A percentile compares a stretch with the other conserved stretches of the same genome.
These are phyloP conservation scores for Teratosphaeria pseudoeucalypti DNA, from an alignment of 2,329 filamentous ascomycete genomes.

Conservation along the genomic window DNA sequence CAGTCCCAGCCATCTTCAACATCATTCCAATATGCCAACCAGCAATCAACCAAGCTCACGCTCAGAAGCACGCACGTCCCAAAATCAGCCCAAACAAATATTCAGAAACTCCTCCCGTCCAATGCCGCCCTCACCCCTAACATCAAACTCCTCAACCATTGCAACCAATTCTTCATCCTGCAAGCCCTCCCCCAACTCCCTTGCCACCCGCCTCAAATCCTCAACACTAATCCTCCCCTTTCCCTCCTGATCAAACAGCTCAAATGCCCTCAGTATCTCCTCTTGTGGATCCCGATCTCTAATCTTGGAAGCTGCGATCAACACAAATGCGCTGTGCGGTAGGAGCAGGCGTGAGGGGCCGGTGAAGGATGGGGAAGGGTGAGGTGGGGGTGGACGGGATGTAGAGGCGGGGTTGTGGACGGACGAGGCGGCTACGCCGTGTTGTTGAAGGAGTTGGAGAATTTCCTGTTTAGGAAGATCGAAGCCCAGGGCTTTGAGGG, in stretches of 20 bases:
- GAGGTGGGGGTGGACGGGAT: constrained; percentile 1
- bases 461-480: constrained; percentile 80
- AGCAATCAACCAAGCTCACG: neutral
- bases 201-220: constrained; percentile 75
- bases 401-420: constrained; percentile 7
- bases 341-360: constrained; percentile 56
- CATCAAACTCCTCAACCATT: constrained; percentile 98
- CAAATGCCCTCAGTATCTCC: constrained; percentile 83
- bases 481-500: constrained; percentile 89
- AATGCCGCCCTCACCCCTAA: constrained; percentile 78
- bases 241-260: constrained; percentile 83
- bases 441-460: constrained; percentile 65
- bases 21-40: neutral
- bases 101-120: constrained; percentile 54
- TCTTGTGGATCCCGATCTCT: constrained; percentile 74
- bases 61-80: neutral
- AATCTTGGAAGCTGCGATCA: constrained; percentile 67
- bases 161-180: constrained; percentile 85
- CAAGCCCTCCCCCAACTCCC: constrained; percentile 84
- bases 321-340: constrained; percentile 61
- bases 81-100: constrained; percentile 45
- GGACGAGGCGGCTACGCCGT: constrained; percentile 52
- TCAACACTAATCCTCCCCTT: constrained; percentile 86
- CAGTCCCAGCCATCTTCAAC: neutral
- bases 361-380: constrained; percentile 22